Base-by-base conservation (phyloP, 1,284 basidiomycete species). In the Marasmius sp. region DNA sequence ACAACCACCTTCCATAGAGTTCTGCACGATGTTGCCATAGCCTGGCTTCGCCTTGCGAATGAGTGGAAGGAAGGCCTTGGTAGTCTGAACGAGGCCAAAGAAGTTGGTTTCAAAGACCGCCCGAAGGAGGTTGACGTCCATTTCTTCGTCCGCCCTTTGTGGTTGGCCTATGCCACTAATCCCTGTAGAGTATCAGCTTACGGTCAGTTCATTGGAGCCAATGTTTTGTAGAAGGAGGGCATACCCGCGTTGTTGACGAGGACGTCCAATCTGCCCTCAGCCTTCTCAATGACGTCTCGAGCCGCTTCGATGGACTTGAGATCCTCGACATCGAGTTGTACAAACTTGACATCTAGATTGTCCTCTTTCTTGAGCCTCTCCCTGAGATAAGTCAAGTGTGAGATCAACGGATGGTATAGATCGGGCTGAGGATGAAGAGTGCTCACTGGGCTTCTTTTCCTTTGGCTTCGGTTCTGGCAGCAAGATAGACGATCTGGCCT, bases 181-280 rank as follows among this genome's bases (percentile, higher is more conserved):
- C 1, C 75, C 50, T 51, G 7, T 16, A 22, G 12, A 36, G 6
- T 11, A n/a, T 16, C 9, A n/a, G 27, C 27, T 27, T 27, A 27
- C 43, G 43, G 14, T 45, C 5, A 33, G 50, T 3, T 18, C 22
- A 51, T 33, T 36, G 33, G 50, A 36, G 1, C 16, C 9, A 27
- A 7, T 2, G 20, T 16, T 27, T 27, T 11, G n/a, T 27, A 16
- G 16, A 33, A 8, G 1, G 34, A 22, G 16, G n/a, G 16, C 50
- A 1, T 59, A 74, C 80, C 81, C n/a, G 81, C 81, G 61, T 83
- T 83, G 69, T 83, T 82, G 41, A 84, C 78, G 27, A 84, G 71
- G 12, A 81, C 76, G 65, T 84, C 79, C 38, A 84, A 68, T 12
- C 70, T 73, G 0, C 81, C 81, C 60, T 81, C 77, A 0, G 69